Evolutionary conservation across 768 basidiomycete species (phyloP).

Genomic region (Boletus eberwhitei): DNA sequence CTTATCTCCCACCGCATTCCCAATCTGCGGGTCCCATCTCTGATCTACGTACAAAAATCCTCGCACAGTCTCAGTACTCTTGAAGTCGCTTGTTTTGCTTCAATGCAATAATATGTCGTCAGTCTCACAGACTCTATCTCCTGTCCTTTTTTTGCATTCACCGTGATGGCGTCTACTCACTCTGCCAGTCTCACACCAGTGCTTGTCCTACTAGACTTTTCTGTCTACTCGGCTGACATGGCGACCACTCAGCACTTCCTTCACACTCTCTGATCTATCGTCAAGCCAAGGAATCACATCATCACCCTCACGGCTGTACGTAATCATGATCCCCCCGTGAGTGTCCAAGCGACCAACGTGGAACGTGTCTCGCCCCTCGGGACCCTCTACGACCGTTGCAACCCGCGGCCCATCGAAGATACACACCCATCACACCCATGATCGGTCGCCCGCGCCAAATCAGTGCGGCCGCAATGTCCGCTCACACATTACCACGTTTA

Average conservation of each 20-base stretch:
- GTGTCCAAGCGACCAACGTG: conserved; percentile 12
- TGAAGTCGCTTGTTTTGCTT: neutral
- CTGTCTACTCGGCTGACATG: neutral
- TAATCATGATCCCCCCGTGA: conserved; percentile 13
- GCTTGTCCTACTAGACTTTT: neutral
- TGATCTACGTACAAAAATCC: neutral
- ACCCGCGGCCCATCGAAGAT: conserved; percentile 16
- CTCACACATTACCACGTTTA: conserved; percentile 6
- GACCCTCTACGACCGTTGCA: conserved; percentile 17
- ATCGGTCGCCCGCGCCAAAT: conserved; percentile 7
- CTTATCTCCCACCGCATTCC: conserved; percentile 28
- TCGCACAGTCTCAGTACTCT: neutral
- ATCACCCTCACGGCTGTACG: conserved; percentile 22
- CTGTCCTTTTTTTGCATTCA: conserved; percentile 1
- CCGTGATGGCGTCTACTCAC: neutral
- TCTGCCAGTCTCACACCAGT: neutral
- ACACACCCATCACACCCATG: conserved; percentile 3
- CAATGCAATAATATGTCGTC: neutral
- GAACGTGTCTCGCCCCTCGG: conserved; percentile 20
- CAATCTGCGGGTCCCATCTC: conserved; percentile 5
- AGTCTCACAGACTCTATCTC: neutral
- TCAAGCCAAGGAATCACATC: conserved; percentile 10
- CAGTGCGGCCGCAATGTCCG: conserved; percentile 10
- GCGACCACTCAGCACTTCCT: conserved; percentile 6
- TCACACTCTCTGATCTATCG: neutral